Conservation (phyloP, 306 rosid genomes). For the Fragaria ananassa region DNA sequence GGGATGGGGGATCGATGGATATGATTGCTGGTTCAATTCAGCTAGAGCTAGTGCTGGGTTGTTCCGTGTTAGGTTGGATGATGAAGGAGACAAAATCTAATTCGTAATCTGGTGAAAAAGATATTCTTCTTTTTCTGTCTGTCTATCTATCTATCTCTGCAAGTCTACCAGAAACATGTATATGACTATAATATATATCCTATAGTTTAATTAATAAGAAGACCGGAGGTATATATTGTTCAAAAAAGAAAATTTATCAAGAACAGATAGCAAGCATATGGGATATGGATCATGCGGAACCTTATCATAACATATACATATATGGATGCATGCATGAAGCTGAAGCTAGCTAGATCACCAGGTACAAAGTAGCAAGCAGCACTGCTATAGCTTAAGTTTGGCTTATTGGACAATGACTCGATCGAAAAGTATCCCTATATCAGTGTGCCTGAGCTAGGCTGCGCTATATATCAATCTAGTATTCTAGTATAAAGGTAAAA, state of each 20-base stretch:
- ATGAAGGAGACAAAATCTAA: conserved; percentile 7
- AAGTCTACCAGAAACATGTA: background rate
- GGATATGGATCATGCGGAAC: background rate
- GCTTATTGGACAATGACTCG: conserved; percentile 10
- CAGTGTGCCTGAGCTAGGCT: conserved; percentile 1
- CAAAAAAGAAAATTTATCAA: no score
- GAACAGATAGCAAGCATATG: background rate
- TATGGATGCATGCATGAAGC: background rate
- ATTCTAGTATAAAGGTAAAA: background rate
- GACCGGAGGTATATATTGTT: no score
- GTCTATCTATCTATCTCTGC: background rate
- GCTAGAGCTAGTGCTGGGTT: background rate
- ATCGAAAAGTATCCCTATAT: background rate
- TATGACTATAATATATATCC: background rate
- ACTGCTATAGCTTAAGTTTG: background rate
- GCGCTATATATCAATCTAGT: background rate
- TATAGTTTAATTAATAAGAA: background rate
- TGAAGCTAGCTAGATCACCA: background rate
- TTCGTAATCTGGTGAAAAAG: background rate
- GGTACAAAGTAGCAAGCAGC: background rate
- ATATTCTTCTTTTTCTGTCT: conserved; percentile 6
- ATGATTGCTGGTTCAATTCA: conserved; percentile 8
- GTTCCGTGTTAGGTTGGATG: conserved; percentile 22
- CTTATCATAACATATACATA: background rate
- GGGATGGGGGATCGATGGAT: background rate